Percentiles rank a stretch among this genome's conserved stretches.
phyloP scores from a whole-genome alignment of 192 early-diverging fungal genomes.

The Umbelopsis sp. region DNA sequence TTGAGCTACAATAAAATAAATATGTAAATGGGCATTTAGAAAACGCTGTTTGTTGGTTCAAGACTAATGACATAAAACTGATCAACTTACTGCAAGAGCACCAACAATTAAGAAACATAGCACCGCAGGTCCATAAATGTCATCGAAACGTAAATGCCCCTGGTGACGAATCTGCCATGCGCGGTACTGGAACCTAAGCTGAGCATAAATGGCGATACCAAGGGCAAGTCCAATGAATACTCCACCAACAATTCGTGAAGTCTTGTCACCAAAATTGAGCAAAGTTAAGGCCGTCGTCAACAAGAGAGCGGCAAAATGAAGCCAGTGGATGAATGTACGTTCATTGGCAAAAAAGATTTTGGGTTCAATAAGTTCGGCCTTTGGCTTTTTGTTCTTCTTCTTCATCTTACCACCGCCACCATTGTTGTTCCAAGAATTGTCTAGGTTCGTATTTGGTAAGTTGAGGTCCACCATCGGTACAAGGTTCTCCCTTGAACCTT shows the following conservation, averaged over 20 bases:
- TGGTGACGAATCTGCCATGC: constrained; percentile 62
- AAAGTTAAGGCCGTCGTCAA: constrained; percentile 68
- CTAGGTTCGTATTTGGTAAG: neutral
- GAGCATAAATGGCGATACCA: constrained; percentile 73
- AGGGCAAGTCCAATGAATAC: constrained; percentile 71
- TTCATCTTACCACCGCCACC: neutral
- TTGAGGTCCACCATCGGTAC: neutral
- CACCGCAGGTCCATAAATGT: constrained; percentile 71
- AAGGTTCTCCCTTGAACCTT: neutral
- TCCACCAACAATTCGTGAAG: constrained; percentile 62
- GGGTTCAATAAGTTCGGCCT: constrained; percentile 57
- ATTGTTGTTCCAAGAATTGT: neutral
- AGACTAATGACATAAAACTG: too few relatives aligned
- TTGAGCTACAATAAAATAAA: constrained; percentile 84
- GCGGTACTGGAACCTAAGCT: constrained; percentile 77
- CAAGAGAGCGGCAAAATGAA: constrained; percentile 75
- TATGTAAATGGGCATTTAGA: too few relatives aligned
- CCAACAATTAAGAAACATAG: constrained; percentile 67
- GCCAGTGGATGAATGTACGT: constrained; percentile 88
- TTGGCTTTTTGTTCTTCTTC: neutral
- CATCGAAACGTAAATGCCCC: constrained; percentile 59
- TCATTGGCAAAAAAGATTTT: constrained; percentile 96
- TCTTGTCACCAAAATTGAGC: constrained; percentile 80
- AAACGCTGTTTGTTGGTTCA: too few relatives aligned
- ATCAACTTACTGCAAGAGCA: constrained; percentile 74